Base-by-base conservation (phyloP, 1,284 basidiomycete species). In the Schizophyllum amplum region DNA sequence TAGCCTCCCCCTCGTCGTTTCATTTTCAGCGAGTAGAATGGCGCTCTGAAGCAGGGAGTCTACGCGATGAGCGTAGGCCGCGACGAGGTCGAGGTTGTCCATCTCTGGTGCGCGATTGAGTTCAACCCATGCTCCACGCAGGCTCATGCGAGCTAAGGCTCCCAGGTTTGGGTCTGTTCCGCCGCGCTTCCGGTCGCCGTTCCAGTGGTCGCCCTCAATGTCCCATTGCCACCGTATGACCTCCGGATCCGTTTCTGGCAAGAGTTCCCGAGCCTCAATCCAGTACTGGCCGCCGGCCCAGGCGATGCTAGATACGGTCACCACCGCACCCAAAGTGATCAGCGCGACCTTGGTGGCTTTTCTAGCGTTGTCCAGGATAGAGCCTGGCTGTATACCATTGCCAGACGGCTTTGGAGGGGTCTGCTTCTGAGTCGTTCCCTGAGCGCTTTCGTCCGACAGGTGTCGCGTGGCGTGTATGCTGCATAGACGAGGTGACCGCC, bases 151-250 rank as follows among this genome's bases (percentile, higher is more conserved):
- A 17, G 77, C 87, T 65, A 74, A 76, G 65, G 81, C 78, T 0
- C 89, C 87, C 1, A 94, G 75, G 7, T 73, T 76, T 4, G 85
- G 76, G 67, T 92, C 87, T 15, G 91, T 93, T 47, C 91, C 92
- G 6, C 87, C 88, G 21, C 60, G 66, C 5, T 67, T 65, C 15
- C 64, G 54, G 48, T 86, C 82, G n/a, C 88, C 87, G 1, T 87
- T 80, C 90, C 90, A 93, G 49, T 76, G 75, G 58, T 85, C 84
- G 33, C 77, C 76, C 59, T 91, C 87, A 9, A 77, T 67, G 63
- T 85, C 78, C 92, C 91, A 94, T 61, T 86, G 84, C 80, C 83
- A 93, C 13, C 24, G 48, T 22, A 21, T 21, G 21, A 50, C 48
- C 22, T 50, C 21, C 48, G 20, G 21, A 20, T 50, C 48, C 3